phyloP scores from a whole-genome alignment of 2,329 filamentous ascomycete species.

The Zymoseptoria passerinii region DNA sequence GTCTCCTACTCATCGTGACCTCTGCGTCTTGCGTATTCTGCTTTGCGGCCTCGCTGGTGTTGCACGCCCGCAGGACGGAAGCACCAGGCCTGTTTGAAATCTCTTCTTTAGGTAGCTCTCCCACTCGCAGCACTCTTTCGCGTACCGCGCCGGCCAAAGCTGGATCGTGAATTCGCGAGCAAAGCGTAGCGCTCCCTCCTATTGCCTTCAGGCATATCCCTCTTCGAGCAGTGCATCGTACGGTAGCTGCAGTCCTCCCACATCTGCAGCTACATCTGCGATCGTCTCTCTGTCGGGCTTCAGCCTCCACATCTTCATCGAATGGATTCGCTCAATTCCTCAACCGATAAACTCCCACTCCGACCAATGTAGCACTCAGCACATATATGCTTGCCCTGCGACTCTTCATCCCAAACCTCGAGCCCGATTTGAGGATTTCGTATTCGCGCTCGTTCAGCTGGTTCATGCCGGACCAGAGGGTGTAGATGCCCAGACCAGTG shows the following conservation, averaged over 20 bases:
- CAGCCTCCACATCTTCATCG: constrained; percentile 1
- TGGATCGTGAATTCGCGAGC: neutral
- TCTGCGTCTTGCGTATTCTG: neutral
- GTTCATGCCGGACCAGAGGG: constrained; percentile 38
- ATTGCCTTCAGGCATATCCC: neutral
- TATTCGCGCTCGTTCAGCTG: constrained; percentile 36
- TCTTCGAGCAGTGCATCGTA: neutral
- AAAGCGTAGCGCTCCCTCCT: neutral
- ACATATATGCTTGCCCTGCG: constrained; percentile 35
- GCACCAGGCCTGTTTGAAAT: neutral
- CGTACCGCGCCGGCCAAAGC: neutral
- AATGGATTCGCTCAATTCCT: constrained; percentile 13
- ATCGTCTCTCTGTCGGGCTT: neutral
- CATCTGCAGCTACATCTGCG: neutral
- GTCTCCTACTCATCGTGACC: neutral
- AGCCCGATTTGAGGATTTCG: constrained; percentile 35
- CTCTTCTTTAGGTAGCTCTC: neutral
- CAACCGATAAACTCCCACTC: constrained; percentile 39
- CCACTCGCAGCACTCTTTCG: neutral
- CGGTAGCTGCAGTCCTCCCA: too few species aligned
- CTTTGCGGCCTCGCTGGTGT: neutral
- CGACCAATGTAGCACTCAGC: constrained; percentile 34
- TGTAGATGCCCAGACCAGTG: constrained; percentile 40
- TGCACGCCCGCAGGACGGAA: neutral
- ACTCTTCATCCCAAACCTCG: constrained; percentile 35